Percentiles rank a stretch among this genome's conserved stretches.
These are phyloP conservation scores for Monosporozyma siamensis DNA, from an alignment of 805 yeast species.

Conservation along the genomic window DNA sequence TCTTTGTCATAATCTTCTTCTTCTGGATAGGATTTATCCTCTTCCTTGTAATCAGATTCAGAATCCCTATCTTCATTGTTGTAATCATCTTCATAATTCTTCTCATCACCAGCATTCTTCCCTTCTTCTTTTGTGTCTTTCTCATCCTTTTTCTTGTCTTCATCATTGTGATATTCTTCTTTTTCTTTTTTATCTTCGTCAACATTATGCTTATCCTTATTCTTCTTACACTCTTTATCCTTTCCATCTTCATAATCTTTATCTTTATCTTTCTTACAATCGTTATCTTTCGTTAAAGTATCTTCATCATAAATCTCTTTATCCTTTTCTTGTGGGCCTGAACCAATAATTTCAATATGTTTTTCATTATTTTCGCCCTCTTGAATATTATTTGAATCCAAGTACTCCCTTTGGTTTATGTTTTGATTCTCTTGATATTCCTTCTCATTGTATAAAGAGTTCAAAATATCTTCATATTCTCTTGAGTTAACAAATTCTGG, in stretches of 20 bases:
- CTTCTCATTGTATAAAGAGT: constrained; percentile 1
- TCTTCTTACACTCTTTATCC: constrained; percentile 2
- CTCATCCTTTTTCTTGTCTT: neutral
- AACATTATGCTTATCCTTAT: neutral
- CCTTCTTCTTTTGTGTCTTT: constrained; percentile 1
- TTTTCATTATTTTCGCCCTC: neutral
- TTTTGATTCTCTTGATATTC: neutral
- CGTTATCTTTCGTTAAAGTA: neutral
- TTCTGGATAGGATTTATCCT: neutral
- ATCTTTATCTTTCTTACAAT: neutral
- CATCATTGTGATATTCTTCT: neutral
- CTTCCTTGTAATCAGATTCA: neutral
- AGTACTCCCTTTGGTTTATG: too few relatives aligned
- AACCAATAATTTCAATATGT: neutral
- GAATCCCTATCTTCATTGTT: neutral
- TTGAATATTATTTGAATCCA: too few relatives aligned
- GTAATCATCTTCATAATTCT: neutral
- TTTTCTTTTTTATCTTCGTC: constrained; percentile 2
- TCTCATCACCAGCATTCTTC: neutral
- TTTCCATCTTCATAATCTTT: neutral
- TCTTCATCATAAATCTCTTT: neutral
- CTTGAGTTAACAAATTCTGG: constrained; percentile 22
- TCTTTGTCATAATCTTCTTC: constrained; percentile 3
- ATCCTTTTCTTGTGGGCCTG: constrained; percentile 1
- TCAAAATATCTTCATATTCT: constrained; percentile 12